A percentile compares a stretch with the other conserved stretches of the same genome.
phyloP scores from a whole-genome alignment of 1,139 yeast genomes.

The Hansenula sp. region DNA sequence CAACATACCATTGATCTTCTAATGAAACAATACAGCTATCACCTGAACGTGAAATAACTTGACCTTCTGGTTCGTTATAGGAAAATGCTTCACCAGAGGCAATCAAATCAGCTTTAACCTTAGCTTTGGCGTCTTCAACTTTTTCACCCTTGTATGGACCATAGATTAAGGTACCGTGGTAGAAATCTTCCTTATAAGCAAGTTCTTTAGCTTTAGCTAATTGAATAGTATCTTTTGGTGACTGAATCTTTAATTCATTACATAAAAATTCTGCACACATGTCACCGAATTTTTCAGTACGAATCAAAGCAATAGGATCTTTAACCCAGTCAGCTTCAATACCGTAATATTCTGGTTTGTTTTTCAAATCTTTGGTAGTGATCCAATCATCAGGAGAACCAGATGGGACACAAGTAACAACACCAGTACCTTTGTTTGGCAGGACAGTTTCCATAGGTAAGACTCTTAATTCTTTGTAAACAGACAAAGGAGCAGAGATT shows the following conservation, averaged over 20 bases:
- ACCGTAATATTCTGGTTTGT: conserved; percentile 89
- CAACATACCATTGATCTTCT: conserved; percentile 98
- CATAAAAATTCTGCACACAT: conserved; percentile 83
- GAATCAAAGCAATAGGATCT: conserved; percentile 69
- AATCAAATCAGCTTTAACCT: conserved; percentile 78
- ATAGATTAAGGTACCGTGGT: conserved; percentile 75
- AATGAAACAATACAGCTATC: conserved; percentile 95
- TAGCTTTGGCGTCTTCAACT: conserved; percentile 88
- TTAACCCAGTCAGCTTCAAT: conserved; percentile 87
- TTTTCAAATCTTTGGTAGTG: conserved; percentile 76
- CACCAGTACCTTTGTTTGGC: conserved; percentile 97
- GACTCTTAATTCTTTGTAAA: conserved; percentile 67
- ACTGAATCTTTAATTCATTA: conserved; percentile 83
- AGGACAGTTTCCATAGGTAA: conserved; percentile 97
- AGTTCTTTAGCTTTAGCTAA: conserved; percentile 90
- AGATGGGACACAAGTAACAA: conserved; percentile 97
- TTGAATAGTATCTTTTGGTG: conserved; percentile 87
- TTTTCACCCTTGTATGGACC: conserved; percentile 87
- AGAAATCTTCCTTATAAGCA: conserved; percentile 96
- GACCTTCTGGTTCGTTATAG: conserved; percentile 91
- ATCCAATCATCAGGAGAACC: conserved; percentile 97
- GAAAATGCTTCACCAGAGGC: conserved; percentile 78
- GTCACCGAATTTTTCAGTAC: conserved; percentile 85
- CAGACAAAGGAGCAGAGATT: conserved; percentile 82
- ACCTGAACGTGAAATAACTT: conserved; percentile 91